Evolutionary conservation across 192 early-diverging fungal genomes (phyloP).

Genomic region (Coemansia sp.): DNA sequence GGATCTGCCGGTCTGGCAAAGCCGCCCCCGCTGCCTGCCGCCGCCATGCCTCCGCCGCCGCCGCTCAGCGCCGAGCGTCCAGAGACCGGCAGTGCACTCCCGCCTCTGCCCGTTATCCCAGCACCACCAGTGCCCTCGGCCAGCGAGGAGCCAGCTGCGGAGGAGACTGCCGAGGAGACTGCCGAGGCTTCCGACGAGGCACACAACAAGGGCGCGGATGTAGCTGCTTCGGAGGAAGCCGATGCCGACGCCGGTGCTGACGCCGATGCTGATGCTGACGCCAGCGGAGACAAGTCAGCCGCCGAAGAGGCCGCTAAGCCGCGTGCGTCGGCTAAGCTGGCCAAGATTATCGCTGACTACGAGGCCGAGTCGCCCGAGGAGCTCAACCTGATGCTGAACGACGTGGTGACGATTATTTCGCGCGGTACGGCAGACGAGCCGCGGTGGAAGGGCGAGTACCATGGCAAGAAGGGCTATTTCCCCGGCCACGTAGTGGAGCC

Average conservation of each 20-base stretch:
- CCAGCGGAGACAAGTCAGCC: background rate
- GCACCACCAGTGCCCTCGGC: slow-evolving; percentile 4
- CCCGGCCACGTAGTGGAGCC: slow-evolving; percentile 58
- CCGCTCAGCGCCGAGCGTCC: slow-evolving; percentile 12
- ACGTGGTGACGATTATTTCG: slow-evolving; percentile 66
- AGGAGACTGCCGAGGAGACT: background rate
- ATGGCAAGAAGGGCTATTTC: slow-evolving; percentile 73
- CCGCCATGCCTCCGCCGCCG: slow-evolving; percentile 13
- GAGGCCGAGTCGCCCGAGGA: slow-evolving; percentile 61
- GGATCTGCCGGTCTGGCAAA: slow-evolving; percentile 8
- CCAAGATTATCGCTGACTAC: slow-evolving; percentile 69
- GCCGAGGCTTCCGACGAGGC: background rate
- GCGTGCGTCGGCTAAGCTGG: slow-evolving; percentile 40
- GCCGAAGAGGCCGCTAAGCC: slow-evolving; percentile 7
- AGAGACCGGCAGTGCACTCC: background rate
- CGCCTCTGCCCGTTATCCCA: background rate
- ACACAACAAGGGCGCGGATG: slow-evolving; percentile 1
- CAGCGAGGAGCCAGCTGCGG: background rate
- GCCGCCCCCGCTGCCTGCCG: slow-evolving; percentile 17
- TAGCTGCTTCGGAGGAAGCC: background rate
- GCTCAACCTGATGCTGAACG: slow-evolving; percentile 60
- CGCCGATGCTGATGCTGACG: background rate
- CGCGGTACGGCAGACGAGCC: slow-evolving; percentile 52
- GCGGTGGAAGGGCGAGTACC: slow-evolving; percentile 74
- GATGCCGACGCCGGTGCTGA: background rate